Conservation (phyloP, 495 filamentous ascomycete species). For the Aspergillus kassunensis region DNA sequence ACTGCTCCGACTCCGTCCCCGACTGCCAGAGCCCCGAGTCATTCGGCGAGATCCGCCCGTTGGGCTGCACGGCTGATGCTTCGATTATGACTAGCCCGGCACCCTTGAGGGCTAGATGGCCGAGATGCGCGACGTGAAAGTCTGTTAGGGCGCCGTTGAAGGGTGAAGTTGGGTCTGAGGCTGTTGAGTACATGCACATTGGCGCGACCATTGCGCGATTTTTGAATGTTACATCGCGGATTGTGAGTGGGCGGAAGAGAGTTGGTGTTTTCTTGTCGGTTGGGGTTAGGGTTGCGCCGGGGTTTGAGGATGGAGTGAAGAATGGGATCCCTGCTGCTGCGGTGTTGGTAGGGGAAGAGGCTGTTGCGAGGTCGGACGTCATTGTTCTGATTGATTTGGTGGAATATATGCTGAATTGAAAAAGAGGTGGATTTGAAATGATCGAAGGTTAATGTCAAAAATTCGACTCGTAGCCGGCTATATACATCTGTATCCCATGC, state of each 20-base stretch:
- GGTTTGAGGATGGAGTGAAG: slow-evolving; percentile 57
- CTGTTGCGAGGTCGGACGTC: slow-evolving; percentile 1
- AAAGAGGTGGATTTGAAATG: no score
- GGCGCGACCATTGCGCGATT: slow-evolving; percentile 62
- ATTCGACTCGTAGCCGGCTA: no score
- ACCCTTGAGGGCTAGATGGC: slow-evolving; percentile 60
- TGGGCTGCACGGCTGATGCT: slow-evolving; percentile 61
- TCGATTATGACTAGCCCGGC: slow-evolving; percentile 63
- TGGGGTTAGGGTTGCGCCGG: slow-evolving; percentile 47
- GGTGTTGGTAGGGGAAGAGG: slow-evolving; percentile 14
- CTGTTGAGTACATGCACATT: slow-evolving; percentile 65
- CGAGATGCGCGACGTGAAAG: slow-evolving; percentile 65
- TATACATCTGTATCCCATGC: no score
- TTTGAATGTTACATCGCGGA: slow-evolving; percentile 64
- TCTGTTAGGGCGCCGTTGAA: slow-evolving; percentile 62
- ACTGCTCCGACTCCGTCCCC: slow-evolving; percentile 46
- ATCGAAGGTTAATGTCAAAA: no score
- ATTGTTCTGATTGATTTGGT: not conserved
- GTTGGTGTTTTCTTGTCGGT: slow-evolving; percentile 49
- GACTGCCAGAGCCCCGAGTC: slow-evolving; percentile 68
- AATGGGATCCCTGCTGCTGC: slow-evolving; percentile 37
- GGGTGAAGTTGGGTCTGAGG: slow-evolving; percentile 33
- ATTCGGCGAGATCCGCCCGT: slow-evolving; percentile 69
- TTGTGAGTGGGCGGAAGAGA: slow-evolving; percentile 60
- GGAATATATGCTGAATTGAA: no score